Percentiles rank a stretch among this genome's conserved stretches.
phyloP scores from a whole-genome alignment of 805 yeast genomes.

The Candida orba region DNA sequence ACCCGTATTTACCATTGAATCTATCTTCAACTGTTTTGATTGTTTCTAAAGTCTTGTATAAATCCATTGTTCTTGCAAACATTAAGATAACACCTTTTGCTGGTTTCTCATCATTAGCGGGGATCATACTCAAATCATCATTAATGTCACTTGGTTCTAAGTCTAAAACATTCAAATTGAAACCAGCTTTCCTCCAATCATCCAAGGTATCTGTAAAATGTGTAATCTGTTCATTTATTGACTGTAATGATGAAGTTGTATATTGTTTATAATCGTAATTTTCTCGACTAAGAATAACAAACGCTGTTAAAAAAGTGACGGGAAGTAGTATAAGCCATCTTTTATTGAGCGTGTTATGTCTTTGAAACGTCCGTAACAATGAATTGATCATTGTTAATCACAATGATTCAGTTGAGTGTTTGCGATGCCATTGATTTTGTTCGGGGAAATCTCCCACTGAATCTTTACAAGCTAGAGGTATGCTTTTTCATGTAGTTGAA shows the following conservation, averaged over 20 bases:
- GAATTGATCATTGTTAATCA: no score
- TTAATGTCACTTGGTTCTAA: not conserved
- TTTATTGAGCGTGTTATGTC: no score
- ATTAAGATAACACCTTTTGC: conserved; percentile 42
- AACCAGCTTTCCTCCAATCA: not conserved
- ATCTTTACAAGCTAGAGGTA: no score
- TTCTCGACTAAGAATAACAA: not conserved
- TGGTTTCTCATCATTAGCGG: not conserved
- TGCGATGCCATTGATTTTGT: no score
- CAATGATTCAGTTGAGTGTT: no score
- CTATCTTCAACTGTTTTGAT: conserved; percentile 58
- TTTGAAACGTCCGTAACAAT: no score
- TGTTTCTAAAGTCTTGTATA: conserved; percentile 46
- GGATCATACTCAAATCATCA: not conserved
- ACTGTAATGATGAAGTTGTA: not conserved
- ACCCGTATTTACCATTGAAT: conserved; percentile 51
- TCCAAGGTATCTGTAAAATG: not conserved
- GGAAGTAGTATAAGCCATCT: no score
- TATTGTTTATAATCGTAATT: not conserved
- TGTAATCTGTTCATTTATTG: not conserved
- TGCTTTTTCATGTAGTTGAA: no score
- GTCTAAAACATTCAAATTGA: not conserved
- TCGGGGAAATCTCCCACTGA: no score
- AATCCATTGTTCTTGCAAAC: conserved; percentile 58
- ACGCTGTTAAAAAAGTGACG: no score